Percentiles rank a stretch among this genome's conserved stretches.
Evolutionary conservation across 129 eudicot species (phyloP).

Genomic region (Lactuca sativa): DNA sequence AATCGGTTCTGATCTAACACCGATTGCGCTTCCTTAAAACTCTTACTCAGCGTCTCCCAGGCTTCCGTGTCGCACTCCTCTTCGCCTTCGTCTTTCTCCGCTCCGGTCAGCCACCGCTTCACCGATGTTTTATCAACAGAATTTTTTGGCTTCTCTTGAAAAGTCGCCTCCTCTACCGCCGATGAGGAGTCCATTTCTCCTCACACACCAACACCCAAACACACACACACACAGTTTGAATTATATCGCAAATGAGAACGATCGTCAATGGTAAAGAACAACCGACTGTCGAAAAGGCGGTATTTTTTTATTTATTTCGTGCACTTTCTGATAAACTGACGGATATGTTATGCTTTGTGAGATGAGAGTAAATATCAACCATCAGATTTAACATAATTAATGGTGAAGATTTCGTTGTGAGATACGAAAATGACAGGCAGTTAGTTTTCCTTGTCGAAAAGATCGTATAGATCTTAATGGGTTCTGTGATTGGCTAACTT

Average conservation of each 20-base stretch:
- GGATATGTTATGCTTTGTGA: background rate
- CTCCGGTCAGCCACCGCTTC: slow-evolving; percentile 23
- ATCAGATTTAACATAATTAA: background rate
- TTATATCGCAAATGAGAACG: background rate
- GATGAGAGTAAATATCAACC: background rate
- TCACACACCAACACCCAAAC: background rate
- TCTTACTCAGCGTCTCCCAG: slow-evolving; percentile 54
- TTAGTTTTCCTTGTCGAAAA: slow-evolving; percentile 12
- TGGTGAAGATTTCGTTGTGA: background rate
- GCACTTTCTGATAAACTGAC: slow-evolving; percentile 28
- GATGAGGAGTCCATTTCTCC: slow-evolving; percentile 31
- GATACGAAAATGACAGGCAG: slow-evolving; percentile 7
- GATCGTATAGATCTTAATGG: slow-evolving; percentile 22
- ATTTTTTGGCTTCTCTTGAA: slow-evolving; percentile 17
- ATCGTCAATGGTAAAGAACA: slow-evolving; percentile 17
- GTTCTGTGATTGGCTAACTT: slow-evolving; percentile 30
- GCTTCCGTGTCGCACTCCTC: slow-evolving; percentile 47
- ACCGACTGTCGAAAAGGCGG: slow-evolving; percentile 45
- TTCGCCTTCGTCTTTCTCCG: slow-evolving; percentile 22
- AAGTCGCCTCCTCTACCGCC: slow-evolving; percentile 35
- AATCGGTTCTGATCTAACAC: slow-evolving; percentile 60
- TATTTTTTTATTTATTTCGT: slow-evolving; percentile 20
- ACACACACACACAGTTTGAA: background rate
- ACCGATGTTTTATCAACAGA: slow-evolving; percentile 15
- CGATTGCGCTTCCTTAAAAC: slow-evolving; percentile 53